Evolutionary conservation across 257 asterid species (phyloP).

Genomic region (Scutellaria baicalensis): DNA sequence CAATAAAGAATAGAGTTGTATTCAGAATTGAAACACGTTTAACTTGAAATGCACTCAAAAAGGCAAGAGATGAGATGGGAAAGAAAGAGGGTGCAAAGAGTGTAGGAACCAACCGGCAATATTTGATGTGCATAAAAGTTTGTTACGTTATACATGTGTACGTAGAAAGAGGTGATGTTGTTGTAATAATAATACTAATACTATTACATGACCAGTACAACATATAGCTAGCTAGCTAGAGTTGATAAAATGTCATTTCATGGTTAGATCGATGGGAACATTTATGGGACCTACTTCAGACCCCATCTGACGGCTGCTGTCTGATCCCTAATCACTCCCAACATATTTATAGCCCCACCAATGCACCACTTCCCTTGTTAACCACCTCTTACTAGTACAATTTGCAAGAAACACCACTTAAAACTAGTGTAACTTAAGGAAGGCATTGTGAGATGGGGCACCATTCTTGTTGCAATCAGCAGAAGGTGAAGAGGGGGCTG

Average conservation of each 20-base stretch:
- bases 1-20: too few species aligned
- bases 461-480: constrained; percentile 97
- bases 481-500: constrained; percentile 95
- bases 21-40: too few species aligned
- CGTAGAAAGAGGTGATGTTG: constrained; percentile 21
- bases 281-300: constrained; percentile 37
- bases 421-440: neutral
- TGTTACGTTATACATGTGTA: constrained; percentile 36
- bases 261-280: constrained; percentile 85
- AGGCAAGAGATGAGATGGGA: too few species aligned
- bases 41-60: too few species aligned
- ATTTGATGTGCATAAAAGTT: constrained; percentile 11
- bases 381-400: neutral
- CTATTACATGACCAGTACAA: too few species aligned
- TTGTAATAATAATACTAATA: too few species aligned
- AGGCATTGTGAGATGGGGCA: constrained; percentile 54
- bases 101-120: constrained; percentile 29
- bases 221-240: too few species aligned
- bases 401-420: neutral
- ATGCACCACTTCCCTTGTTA: neutral
- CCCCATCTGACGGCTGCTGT: constrained; percentile 28
- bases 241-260: constrained; percentile 83
- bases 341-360: constrained; percentile 19
- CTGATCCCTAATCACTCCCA: constrained; percentile 26
- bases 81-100: neutral